Evolutionary conservation across 2,329 filamentous ascomycete genomes (phyloP).

Genomic region (Aspergillus novoparasiticus): DNA sequence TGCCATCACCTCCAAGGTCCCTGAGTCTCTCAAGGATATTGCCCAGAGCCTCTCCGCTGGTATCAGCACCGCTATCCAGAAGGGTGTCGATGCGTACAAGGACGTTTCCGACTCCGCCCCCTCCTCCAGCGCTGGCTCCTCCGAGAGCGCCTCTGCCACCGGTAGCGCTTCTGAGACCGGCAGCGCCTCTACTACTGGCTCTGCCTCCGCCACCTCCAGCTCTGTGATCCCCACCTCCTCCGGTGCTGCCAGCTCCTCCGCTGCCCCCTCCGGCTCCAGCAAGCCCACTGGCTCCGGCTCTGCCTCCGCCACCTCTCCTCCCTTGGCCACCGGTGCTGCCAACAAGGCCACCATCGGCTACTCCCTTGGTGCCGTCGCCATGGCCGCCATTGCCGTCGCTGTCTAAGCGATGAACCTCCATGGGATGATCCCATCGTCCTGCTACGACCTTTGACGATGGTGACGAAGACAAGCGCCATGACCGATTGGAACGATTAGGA

Average conservation of each 20-base stretch:
- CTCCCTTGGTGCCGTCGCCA: slow-evolving; percentile 7
- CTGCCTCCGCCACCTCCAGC: slow-evolving; percentile 5
- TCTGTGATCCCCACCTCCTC: slow-evolving; percentile 12
- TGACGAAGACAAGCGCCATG: slow-evolving; percentile 8
- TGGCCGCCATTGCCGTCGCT: slow-evolving; percentile 7
- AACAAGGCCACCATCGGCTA: slow-evolving; percentile 6
- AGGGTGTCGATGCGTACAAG: slow-evolving; percentile 23
- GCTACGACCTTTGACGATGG: not conserved
- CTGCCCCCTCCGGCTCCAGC: slow-evolving; percentile 6
- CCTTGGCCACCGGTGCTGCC: slow-evolving; percentile 5
- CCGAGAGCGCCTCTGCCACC: slow-evolving; percentile 20
- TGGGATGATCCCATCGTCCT: not conserved
- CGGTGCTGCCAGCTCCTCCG: slow-evolving; percentile 8
- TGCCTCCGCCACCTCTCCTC: not conserved
- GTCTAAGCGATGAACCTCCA: not conserved
- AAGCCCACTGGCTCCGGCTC: slow-evolving; percentile 2
- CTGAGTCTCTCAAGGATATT: slow-evolving; percentile 23
- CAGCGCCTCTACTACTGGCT: not conserved
- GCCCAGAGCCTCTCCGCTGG: slow-evolving; percentile 30
- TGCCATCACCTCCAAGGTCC: slow-evolving; percentile 36
- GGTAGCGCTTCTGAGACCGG: slow-evolving; percentile 10
- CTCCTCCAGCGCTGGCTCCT: slow-evolving; percentile 1
- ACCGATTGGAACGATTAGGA: slow-evolving; percentile 3
- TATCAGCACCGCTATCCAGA: slow-evolving; percentile 36
- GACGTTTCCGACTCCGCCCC: not conserved